phyloP scores from a whole-genome alignment of 1,139 yeast genomes.

The Pneumocystis oryctolagi region DNA sequence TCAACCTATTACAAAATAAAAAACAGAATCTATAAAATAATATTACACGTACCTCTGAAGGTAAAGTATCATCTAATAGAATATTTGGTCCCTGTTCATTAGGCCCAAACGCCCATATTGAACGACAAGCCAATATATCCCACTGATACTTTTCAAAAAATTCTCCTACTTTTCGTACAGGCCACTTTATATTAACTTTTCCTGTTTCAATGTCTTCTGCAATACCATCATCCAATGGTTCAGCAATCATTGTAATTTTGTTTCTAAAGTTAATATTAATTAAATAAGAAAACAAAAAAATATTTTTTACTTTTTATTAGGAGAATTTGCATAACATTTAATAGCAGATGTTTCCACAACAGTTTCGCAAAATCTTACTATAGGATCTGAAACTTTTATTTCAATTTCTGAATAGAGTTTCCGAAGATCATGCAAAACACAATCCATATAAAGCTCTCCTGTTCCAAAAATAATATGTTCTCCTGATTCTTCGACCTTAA shows the following conservation, averaged over 20 bases:
- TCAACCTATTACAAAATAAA: constrained; percentile 27
- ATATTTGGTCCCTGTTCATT: constrained; percentile 42
- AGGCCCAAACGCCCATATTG: constrained; percentile 72
- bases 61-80: constrained; percentile 61
- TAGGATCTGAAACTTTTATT: constrained; percentile 73
- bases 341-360: constrained; percentile 52
- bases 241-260: constrained; percentile 58
- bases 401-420: constrained; percentile 46
- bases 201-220: constrained; percentile 45
- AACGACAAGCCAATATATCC: constrained; percentile 74
- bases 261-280: constrained; percentile 20
- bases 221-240: constrained; percentile 49
- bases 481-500: constrained; percentile 76
- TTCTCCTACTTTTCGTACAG: constrained; percentile 36
- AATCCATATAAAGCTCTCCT: constrained; percentile 82
- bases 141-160: constrained; percentile 47
- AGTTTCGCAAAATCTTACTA: constrained; percentile 68
- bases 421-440: constrained; percentile 64
- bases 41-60: constrained; percentile 34
- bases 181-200: constrained; percentile 26
- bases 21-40: not conserved
- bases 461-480: constrained; percentile 69
- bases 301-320: constrained; percentile 29
- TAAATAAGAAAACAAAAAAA: not conserved
- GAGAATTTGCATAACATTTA: constrained; percentile 44